Evolutionary conservation across 192 early-diverging fungal genomes (phyloP).

Genomic region (Lobosporangium transversale): DNA sequence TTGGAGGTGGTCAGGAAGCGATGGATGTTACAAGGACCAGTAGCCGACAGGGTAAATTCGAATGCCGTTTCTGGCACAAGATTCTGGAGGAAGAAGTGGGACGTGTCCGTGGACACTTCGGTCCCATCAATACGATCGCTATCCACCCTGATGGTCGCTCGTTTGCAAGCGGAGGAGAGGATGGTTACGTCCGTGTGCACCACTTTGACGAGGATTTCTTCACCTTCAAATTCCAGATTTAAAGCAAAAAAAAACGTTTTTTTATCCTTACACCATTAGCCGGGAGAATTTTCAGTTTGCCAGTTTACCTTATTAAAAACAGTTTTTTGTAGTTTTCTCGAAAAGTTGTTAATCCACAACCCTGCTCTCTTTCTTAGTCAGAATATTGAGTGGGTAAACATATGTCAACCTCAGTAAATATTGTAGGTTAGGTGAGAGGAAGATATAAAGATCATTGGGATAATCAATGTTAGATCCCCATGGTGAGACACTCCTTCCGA

Average conservation of each 20-base stretch:
- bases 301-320: too few species aligned
- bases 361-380: too few species aligned
- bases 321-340: too few species aligned
- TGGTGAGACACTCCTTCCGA: too few species aligned
- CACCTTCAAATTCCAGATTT: conserved; percentile 83
- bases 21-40: conserved; percentile 95
- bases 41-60: conserved; percentile 94
- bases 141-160: conserved; percentile 94
- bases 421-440: too few species aligned
- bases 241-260: conserved; percentile 29
- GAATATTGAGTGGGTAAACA: too few species aligned
- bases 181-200: conserved; percentile 97
- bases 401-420: too few species aligned
- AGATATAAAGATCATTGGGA: too few species aligned
- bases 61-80: conserved; percentile 97
- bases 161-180: conserved; percentile 97
- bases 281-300: too few species aligned
- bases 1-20: conserved; percentile 99
- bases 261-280: too few species aligned
- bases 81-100: conserved; percentile 97
- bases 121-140: conserved; percentile 99
- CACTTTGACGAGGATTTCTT: conserved; percentile 97
- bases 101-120: conserved; percentile 98
- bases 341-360: too few species aligned
- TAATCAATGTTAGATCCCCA: too few species aligned